phyloP scores from a whole-genome alignment of 1,139 yeast genomes.

The Chernovozyma sophiae-reginae region DNA sequence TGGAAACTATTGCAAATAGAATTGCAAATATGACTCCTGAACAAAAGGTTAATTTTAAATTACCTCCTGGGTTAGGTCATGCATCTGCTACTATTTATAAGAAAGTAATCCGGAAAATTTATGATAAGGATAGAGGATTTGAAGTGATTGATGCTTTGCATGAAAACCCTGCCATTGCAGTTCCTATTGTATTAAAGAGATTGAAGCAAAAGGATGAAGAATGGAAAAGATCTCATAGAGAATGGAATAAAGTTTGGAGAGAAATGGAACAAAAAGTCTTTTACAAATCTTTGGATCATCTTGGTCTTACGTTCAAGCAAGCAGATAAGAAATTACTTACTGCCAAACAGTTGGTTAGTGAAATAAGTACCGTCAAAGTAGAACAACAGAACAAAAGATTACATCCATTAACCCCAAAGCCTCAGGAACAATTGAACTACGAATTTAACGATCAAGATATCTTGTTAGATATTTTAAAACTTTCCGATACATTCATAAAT shows the following conservation, averaged over 20 bases:
- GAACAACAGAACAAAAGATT: slow-evolving; percentile 77
- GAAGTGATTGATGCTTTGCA: slow-evolving; percentile 95
- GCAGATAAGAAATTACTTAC: slow-evolving; percentile 91
- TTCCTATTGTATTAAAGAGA: slow-evolving; percentile 86
- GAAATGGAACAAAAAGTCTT: slow-evolving; percentile 95
- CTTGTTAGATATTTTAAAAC: slow-evolving; percentile 66
- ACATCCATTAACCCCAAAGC: slow-evolving; percentile 83
- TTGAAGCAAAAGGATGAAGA: slow-evolving; percentile 97
- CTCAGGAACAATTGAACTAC: slow-evolving; percentile 76
- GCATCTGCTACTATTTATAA: slow-evolving; percentile 88
- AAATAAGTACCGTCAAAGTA: slow-evolving; percentile 85
- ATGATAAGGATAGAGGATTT: slow-evolving; percentile 91
- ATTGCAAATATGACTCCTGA: slow-evolving; percentile 91
- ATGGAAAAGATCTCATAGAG: slow-evolving; percentile 97
- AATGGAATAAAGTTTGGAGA: slow-evolving; percentile 99
- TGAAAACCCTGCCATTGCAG: slow-evolving; percentile 91
- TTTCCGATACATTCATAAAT: slow-evolving; percentile 67
- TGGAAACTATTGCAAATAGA: slow-evolving; percentile 92
- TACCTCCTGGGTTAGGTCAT: slow-evolving; percentile 92
- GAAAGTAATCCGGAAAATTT: slow-evolving; percentile 85
- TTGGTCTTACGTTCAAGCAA: slow-evolving; percentile 93
- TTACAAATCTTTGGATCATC: slow-evolving; percentile 88
- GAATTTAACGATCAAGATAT: slow-evolving; percentile 63
- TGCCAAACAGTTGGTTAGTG: slow-evolving; percentile 84
- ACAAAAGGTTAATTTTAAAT: slow-evolving; percentile 78